These are phyloP conservation scores for Dendrobium chrysotoxum DNA, from an alignment of 106 monocot species.

Conservation along the genomic window DNA sequence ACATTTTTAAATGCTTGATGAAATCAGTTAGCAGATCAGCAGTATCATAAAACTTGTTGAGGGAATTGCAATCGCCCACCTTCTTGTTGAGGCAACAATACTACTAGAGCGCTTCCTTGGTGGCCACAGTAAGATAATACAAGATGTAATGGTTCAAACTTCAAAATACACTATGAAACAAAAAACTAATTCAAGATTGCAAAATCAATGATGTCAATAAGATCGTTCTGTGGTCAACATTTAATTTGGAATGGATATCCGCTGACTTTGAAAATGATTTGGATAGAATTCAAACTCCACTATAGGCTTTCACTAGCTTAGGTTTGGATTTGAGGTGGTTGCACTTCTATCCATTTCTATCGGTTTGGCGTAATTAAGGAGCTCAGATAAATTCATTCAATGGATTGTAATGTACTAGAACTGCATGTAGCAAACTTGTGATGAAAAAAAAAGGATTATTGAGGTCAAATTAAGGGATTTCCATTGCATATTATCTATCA, in stretches of 20 bases:
- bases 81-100: neutral
- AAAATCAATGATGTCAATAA: neutral
- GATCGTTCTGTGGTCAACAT: neutral
- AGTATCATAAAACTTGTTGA: neutral
- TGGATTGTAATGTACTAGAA: neutral
- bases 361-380: too few species aligned
- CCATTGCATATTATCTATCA: neutral
- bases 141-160: neutral
- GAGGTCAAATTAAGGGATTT: neutral
- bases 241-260: neutral
- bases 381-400: neutral
- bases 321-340: neutral
- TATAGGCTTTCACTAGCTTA: neutral
- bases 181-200: neutral
- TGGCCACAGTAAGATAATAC: neutral
- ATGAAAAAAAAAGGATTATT: neutral
- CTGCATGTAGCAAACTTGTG: neutral
- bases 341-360: neutral
- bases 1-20: neutral
- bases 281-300: neutral
- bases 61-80: neutral
- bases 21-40: neutral
- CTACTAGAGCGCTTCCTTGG: neutral
- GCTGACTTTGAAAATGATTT: neutral
- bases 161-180: neutral